Evolutionary conservation across 345 rosid species (phyloP).

Genomic region (Moricandia moricandioides): DNA sequence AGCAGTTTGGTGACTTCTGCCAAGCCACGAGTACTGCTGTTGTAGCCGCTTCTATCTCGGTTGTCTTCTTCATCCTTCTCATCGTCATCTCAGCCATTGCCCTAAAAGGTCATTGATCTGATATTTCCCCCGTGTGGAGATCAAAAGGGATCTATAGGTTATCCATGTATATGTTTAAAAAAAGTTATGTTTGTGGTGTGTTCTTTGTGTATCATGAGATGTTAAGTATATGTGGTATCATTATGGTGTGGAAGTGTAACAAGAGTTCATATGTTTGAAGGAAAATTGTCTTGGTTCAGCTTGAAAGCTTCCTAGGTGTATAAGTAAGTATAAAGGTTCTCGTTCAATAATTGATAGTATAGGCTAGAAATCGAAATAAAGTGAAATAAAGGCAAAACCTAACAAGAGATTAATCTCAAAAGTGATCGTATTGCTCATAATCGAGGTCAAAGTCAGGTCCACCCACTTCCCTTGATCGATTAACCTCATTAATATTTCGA

Average conservation of each 20-base stretch:
- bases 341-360: neutral
- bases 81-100: slow-evolving; percentile 62
- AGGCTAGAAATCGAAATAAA: neutral
- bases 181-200: slow-evolving; percentile 21
- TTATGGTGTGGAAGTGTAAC: slow-evolving; percentile 28
- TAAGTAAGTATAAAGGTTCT: neutral
- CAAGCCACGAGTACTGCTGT: slow-evolving; percentile 64
- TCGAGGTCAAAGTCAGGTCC: neutral
- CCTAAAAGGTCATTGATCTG: slow-evolving; percentile 43
- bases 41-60: slow-evolving; percentile 58
- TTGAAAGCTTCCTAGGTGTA: neutral
- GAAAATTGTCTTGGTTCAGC: neutral
- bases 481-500: neutral
- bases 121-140: neutral
- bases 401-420: neutral
- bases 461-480: neutral
- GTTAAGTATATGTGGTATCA: neutral
- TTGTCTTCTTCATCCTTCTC: slow-evolving; percentile 44
- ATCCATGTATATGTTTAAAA: neutral
- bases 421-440: neutral
- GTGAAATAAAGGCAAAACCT: neutral
- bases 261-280: neutral
- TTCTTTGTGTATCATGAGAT: slow-evolving; percentile 24
- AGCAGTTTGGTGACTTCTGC: slow-evolving; percentile 84
- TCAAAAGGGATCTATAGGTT: neutral